Percentiles rank a stretch among this genome's conserved stretches.
Evolutionary conservation across 2,329 filamentous ascomycete genomes (phyloP).

Genomic region (Aspergillus sp.): DNA sequence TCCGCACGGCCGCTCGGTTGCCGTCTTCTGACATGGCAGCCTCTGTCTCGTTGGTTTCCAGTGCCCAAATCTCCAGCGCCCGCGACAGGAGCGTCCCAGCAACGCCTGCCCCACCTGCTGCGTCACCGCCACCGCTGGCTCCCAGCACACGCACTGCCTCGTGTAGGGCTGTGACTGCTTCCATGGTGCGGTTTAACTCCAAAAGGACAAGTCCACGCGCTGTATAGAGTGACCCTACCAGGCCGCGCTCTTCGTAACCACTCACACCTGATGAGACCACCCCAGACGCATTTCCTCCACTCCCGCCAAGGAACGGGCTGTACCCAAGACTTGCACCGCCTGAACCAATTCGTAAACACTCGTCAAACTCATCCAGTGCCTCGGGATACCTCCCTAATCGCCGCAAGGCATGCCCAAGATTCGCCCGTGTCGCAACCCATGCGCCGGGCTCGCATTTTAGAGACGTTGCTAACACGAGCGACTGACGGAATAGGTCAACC

Average conservation of each 20-base stretch:
- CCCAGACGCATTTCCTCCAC: constrained; percentile 33
- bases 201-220: constrained; percentile 75
- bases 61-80: constrained; percentile 48
- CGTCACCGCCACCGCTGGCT: constrained; percentile 47
- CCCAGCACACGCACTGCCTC: constrained; percentile 58
- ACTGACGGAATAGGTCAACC: constrained; percentile 72
- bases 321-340: constrained; percentile 78
- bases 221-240: constrained; percentile 48
- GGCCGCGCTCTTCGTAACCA: constrained; percentile 48
- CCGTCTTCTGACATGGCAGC: constrained; percentile 18
- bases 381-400: constrained; percentile 67
- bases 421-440: constrained; percentile 81
- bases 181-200: constrained; percentile 70
- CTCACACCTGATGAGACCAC: constrained; percentile 42
- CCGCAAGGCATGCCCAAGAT: constrained; percentile 84
- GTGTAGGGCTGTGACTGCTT: constrained; percentile 79
- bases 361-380: constrained; percentile 78
- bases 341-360: constrained; percentile 74
- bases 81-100: constrained; percentile 47
- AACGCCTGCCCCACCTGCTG: constrained; percentile 47
- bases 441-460: constrained; percentile 80
- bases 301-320: constrained; percentile 57
- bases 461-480: constrained; percentile 73
- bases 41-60: constrained; percentile 36
- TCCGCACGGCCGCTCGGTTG: constrained; percentile 18